phyloP scores from a whole-genome alignment of 1,139 yeast species.

The Sugiyamaella neomexicana region DNA sequence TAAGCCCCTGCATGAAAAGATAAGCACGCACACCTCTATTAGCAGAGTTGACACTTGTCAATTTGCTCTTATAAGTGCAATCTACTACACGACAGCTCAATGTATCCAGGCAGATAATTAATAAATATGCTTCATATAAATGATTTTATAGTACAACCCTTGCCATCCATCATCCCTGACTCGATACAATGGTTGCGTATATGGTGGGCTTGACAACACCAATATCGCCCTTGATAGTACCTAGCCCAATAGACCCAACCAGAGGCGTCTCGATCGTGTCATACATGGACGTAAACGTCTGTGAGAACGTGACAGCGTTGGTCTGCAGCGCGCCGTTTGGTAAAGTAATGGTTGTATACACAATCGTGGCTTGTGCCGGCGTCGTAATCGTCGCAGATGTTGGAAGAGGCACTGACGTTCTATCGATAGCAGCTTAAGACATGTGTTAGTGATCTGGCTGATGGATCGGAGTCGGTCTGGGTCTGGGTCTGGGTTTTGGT shows the following conservation, averaged over 20 bases:
- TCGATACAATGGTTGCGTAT: conserved; percentile 19
- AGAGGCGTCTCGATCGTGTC: conserved; percentile 45
- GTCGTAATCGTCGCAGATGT: conserved; percentile 21
- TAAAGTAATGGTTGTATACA: conserved; percentile 56
- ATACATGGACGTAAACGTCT: conserved; percentile 48
- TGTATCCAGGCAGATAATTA: too few species aligned
- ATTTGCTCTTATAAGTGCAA: too few species aligned
- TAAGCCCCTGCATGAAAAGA: background rate
- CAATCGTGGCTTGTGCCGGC: conserved; percentile 42
- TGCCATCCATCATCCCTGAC: background rate
- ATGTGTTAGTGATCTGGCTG: conserved; percentile 7
- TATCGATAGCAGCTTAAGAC: conserved; percentile 20
- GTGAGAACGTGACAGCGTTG: conserved; percentile 49
- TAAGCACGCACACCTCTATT: too few species aligned
- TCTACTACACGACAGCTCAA: too few species aligned
- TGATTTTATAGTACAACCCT: background rate
- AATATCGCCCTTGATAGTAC: conserved; percentile 54
- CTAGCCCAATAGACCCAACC: conserved; percentile 60
- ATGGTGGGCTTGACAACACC: conserved; percentile 45
- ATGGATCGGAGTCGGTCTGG: too few species aligned
- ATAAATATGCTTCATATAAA: background rate
- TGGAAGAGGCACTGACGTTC: conserved; percentile 22
- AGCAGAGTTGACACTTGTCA: too few species aligned
- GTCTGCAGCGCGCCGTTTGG: conserved; percentile 45
- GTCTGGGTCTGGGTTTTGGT: too few species aligned